phyloP scores from a whole-genome alignment of 768 basidiomycete species.

The Pleurotus sapidus region DNA sequence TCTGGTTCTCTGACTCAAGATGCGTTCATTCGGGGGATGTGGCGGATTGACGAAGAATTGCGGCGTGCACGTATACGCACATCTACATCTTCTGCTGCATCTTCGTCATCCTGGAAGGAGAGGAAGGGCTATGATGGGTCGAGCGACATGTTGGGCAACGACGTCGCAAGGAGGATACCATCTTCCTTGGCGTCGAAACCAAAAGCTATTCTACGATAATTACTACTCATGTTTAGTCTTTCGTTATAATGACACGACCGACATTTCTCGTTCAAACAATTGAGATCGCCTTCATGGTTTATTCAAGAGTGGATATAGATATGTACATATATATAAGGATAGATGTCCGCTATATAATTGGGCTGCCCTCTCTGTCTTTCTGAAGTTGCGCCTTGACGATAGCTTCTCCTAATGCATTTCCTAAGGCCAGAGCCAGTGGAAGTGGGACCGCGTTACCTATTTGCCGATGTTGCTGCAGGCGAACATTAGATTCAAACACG shows the following conservation, averaged over 20 bases:
- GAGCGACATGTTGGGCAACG: conserved; percentile 8
- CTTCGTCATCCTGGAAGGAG: neutral
- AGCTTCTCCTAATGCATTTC: conserved; percentile 43
- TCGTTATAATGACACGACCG: too few species aligned
- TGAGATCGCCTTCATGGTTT: too few species aligned
- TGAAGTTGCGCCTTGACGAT: conserved; percentile 43
- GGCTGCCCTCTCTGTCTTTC: conserved; percentile 42
- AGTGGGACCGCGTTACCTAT: conserved; percentile 83
- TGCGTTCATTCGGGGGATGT: conserved; percentile 75
- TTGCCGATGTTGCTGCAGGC: conserved; percentile 62
- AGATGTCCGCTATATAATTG: conserved; percentile 12
- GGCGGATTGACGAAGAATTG: conserved; percentile 84
- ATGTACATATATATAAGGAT: neutral
- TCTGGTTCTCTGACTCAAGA: conserved; percentile 63
- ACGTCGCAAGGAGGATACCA: conserved; percentile 12
- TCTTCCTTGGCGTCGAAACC: conserved; percentile 14
- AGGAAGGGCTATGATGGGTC: conserved; percentile 13
- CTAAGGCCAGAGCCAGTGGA: conserved; percentile 63
- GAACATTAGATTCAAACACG: neutral
- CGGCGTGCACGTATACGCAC: conserved; percentile 49
- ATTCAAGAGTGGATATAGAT: too few species aligned
- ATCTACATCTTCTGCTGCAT: conserved; percentile 1
- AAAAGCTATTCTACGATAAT: conserved; percentile 27
- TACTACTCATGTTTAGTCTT: conserved; percentile 5
- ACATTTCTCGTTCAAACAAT: too few species aligned